Conservation (phyloP, 2,329 filamentous ascomycete species). For the Alternaria arborescens region DNA sequence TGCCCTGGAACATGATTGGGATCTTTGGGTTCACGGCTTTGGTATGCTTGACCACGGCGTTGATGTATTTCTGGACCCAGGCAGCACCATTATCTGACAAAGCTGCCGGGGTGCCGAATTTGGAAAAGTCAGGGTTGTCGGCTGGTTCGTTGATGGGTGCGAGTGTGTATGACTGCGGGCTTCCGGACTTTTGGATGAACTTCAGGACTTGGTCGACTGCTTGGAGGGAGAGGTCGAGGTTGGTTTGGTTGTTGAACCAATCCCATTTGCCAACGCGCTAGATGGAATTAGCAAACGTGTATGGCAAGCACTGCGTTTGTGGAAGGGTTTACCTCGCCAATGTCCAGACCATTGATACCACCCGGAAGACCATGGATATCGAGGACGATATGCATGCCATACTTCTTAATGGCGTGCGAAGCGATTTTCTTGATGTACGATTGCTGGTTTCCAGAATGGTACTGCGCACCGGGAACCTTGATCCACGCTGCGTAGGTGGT, state of each 20-base stretch:
- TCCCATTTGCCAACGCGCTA: constrained; percentile 30
- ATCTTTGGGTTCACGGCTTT: constrained; percentile 24
- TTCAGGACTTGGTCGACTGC: constrained; percentile 43
- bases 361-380: constrained; percentile 46
- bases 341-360: constrained; percentile 39
- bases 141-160: constrained; percentile 51
- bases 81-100: constrained; percentile 39
- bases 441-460: constrained; percentile 47
- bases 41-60: constrained; percentile 22
- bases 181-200: constrained; percentile 43
- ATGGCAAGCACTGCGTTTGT: not conserved
- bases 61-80: constrained; percentile 48
- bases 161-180: constrained; percentile 46
- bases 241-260: constrained; percentile 51
- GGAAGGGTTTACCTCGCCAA: constrained; percentile 11
- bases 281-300: not conserved
- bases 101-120: constrained; percentile 43
- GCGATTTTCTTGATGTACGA: constrained; percentile 41
- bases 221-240: constrained; percentile 44
- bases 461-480: constrained; percentile 43
- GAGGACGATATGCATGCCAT: constrained; percentile 50
- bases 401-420: constrained; percentile 48
- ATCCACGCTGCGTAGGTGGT: constrained; percentile 52
- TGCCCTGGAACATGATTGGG: constrained; percentile 30
- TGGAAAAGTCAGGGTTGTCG: constrained; percentile 42